phyloP scores from a whole-genome alignment of 352 stramenopile genomes.

The Thraustochytrium striatum region DNA sequence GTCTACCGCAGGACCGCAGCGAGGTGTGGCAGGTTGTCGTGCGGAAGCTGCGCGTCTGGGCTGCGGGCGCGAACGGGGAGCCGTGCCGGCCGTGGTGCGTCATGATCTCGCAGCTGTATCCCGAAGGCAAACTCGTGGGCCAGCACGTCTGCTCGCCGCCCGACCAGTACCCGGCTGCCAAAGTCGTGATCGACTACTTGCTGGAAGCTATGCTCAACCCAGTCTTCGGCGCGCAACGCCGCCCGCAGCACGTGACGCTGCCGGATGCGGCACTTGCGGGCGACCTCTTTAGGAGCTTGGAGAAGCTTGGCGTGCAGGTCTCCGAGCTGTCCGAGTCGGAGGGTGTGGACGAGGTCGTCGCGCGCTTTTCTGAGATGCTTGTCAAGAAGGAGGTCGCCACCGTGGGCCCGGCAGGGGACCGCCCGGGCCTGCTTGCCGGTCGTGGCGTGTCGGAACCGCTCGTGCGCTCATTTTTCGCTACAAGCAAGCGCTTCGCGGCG shows the following conservation, averaged over 20 bases:
- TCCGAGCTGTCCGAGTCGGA: conserved; percentile 23
- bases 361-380: conserved; percentile 8
- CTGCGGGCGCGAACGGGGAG: not conserved
- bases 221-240: not conserved
- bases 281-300: not conserved
- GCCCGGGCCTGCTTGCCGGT: not conserved
- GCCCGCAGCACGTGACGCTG: conserved; percentile 10
- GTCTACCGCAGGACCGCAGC: not conserved
- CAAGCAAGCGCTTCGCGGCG: not conserved
- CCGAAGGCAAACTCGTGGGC: not conserved
- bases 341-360: conserved; percentile 35
- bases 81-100: conserved; percentile 15
- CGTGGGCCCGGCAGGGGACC: conserved; percentile 9
- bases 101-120: conserved; percentile 1
- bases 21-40: conserved; percentile 43
- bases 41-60: conserved; percentile 35
- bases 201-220: not conserved
- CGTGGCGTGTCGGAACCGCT: not conserved
- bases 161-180: not conserved
- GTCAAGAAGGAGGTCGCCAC: conserved; percentile 29
- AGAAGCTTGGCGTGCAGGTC: not conserved
- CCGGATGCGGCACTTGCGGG: not conserved
- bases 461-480: not conserved
- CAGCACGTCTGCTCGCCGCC: conserved; percentile 29
- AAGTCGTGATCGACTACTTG: not conserved